phyloP scores from a whole-genome alignment of 2,329 filamentous ascomycete genomes.

The Fusarium euwallaceae region DNA sequence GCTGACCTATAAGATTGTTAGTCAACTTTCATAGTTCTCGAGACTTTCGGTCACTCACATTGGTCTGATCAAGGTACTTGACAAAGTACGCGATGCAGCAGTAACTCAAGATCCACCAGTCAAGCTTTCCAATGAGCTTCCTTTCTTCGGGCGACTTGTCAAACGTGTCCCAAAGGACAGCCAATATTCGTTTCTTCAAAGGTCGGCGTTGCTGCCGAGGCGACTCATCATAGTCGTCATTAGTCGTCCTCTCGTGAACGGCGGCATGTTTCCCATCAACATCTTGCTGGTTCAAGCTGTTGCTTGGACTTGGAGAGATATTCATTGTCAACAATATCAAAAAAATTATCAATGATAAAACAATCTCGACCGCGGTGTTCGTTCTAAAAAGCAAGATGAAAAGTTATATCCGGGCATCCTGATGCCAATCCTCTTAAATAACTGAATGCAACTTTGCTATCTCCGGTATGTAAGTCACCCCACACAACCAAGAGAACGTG shows the following conservation, averaged over 20 bases:
- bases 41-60: conserved; percentile 29
- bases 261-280: background rate
- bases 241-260: background rate
- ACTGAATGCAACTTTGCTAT: background rate
- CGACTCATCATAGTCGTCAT: background rate
- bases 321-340: conserved; percentile 6
- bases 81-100: conserved; percentile 54
- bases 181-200: conserved; percentile 36
- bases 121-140: conserved; percentile 50
- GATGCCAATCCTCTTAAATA: conserved; percentile 1
- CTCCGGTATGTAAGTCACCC: conserved; percentile 2
- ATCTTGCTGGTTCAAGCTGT: background rate
- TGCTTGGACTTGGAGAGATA: background rate
- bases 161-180: conserved; percentile 50
- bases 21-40: background rate
- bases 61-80: conserved; percentile 52
- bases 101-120: conserved; percentile 53
- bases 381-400: background rate
- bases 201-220: background rate
- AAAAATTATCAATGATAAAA: background rate
- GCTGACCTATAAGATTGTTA: conserved; percentile 19
- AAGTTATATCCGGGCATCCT: background rate
- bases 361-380: background rate
- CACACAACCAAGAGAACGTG: conserved; percentile 2
- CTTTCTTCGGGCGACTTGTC: conserved; percentile 52